Conservation (phyloP, 331 rosid genomes). For the Cydonia oblonga region DNA sequence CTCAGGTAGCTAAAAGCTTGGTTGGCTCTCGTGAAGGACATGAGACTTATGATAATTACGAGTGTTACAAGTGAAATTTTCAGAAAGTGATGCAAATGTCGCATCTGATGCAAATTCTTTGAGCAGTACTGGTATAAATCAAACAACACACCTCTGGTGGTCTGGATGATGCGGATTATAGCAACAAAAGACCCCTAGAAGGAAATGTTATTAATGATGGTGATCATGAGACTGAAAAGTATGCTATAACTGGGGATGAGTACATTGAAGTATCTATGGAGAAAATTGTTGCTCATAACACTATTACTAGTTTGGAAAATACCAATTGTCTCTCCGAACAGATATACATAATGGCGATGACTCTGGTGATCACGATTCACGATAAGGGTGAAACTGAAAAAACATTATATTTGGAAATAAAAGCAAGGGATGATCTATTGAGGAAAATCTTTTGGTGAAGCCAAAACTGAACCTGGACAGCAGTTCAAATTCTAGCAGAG, state of each 20-base stretch:
- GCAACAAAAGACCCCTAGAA: too few species aligned
- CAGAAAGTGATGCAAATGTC: slow-evolving; percentile 13
- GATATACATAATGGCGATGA: slow-evolving; percentile 8
- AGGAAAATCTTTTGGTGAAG: slow-evolving; percentile 7
- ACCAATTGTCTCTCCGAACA: not conserved
- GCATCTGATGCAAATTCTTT: slow-evolving; percentile 11
- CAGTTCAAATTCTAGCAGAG: slow-evolving; percentile 9
- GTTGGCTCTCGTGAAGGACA: slow-evolving; percentile 23
- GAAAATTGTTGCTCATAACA: too few species aligned
- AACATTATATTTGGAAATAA: slow-evolving; percentile 15
- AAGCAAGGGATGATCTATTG: slow-evolving; percentile 10
- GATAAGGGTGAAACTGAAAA: slow-evolving; percentile 14
- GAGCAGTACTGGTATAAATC: slow-evolving; percentile 13
- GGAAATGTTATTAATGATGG: too few species aligned
- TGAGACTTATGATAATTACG: slow-evolving; percentile 16
- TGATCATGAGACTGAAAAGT: too few species aligned
- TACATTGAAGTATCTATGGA: too few species aligned
- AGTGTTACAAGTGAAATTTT: slow-evolving; percentile 6
- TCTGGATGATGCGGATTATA: too few species aligned
- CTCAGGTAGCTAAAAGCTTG: slow-evolving; percentile 19
- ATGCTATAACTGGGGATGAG: too few species aligned
- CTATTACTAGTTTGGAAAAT: not conserved
- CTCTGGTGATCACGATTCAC: slow-evolving; percentile 5
- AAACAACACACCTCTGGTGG: slow-evolving; percentile 9
- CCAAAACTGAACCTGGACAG: slow-evolving; percentile 1